Base-by-base conservation (phyloP, 345 rosid genomes). In the Brassica incana region DNA sequence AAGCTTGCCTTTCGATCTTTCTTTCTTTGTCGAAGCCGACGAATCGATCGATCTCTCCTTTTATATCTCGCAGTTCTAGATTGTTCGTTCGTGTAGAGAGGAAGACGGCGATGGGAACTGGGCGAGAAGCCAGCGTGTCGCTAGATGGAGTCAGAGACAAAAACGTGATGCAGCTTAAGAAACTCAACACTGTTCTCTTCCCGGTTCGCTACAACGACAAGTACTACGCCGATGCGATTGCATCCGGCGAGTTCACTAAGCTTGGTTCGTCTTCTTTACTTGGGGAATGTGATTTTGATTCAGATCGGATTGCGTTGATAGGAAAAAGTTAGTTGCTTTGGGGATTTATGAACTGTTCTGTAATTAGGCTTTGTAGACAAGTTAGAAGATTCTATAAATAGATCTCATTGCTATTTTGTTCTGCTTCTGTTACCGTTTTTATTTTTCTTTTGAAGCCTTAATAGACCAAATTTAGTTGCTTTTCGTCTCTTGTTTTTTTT, bases 111-210 rank as follows among this genome's bases (percentile, higher is more conserved):
- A 95, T 95, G 99, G 97, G 92, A 63, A 87, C 85, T 59, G 97
- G 97, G 36, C 86, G 97, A 15, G 97, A 85, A 70, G 86, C 87
- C 75, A 79, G 90, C 35, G 85, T 93, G 81, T 95, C 97, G 67
- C 85, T 95, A 20, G 99, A 95, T 72, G 97, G 85, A 25, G 97
- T 95, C 79, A 89, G 98, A 72, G 98, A 95, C 91, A 95, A 95
- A 90, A 95, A 91, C 87, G 67, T 90, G 88, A 95, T 91, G 99
- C 98, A 91, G 90, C 93, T 93, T n/a, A 91, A 88, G 95, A 95
- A 91, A 83, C 97, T 95, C 86, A 95, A 95, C 81, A 85, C 90
- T 25, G 97, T 86, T 54, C 87, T 95, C 82, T 95, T 95, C 86
- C 92, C 98, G 30, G 92, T 93, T 86, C 97, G 93, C 66, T 93